Conservation (phyloP, 2,329 filamentous ascomycete species). For the Cytospora mali region DNA sequence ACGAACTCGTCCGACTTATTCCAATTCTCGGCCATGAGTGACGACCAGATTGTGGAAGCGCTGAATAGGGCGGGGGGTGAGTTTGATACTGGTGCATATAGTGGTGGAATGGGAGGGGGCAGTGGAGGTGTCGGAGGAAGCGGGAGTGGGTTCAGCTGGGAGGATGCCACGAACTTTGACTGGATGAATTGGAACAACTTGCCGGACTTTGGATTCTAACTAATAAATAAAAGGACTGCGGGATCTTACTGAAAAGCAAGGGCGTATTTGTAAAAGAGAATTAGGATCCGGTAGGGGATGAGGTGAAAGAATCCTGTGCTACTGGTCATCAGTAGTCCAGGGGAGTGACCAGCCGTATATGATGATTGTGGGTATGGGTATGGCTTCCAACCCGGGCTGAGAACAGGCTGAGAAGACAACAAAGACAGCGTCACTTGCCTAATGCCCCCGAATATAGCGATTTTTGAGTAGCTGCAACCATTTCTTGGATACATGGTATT, state of each 20-base stretch:
- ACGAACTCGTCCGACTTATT: constrained; percentile 53
- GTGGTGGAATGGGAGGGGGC: constrained; percentile 52
- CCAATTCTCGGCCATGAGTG: constrained; percentile 70
- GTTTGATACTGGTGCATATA: constrained; percentile 54
- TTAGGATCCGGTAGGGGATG: not conserved
- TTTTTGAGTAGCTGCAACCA: too few relatives aligned
- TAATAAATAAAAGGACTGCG: too few relatives aligned
- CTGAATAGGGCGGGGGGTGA: constrained; percentile 64
- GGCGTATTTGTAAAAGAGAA: not conserved
- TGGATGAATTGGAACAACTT: constrained; percentile 55
- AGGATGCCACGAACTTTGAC: constrained; percentile 61
- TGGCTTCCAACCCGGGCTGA: too few relatives aligned
- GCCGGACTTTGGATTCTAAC: constrained; percentile 46
- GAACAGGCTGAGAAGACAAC: too few relatives aligned
- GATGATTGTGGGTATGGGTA: too few relatives aligned
- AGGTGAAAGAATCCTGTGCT: too few relatives aligned
- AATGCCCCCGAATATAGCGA: too few relatives aligned
- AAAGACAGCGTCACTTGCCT: too few relatives aligned
- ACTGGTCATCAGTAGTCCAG: not conserved
- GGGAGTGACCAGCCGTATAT: too few relatives aligned
- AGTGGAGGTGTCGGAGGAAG: constrained; percentile 53
- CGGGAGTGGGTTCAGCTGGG: constrained; percentile 59
- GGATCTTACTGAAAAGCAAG: not conserved
- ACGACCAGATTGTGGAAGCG: constrained; percentile 67
- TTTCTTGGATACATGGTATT: too few relatives aligned